phyloP scores from a whole-genome alignment of 2,329 filamentous ascomycete genomes.

The Ophiosphaerella herpotricha region DNA sequence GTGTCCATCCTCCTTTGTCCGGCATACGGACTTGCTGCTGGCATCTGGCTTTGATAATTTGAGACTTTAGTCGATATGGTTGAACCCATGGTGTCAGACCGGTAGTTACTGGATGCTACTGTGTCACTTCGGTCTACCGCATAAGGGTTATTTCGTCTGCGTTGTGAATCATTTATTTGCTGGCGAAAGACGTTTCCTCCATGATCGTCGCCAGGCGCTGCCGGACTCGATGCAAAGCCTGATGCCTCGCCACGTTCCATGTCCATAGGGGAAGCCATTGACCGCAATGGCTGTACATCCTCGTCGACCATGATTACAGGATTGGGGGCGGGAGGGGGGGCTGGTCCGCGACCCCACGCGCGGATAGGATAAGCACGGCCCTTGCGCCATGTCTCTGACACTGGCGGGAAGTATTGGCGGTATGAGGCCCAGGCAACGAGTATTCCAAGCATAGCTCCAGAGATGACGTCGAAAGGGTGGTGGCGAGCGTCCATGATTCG shows the following conservation, averaged over 20 bases:
- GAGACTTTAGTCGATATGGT: conserved; percentile 37
- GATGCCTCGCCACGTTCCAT: conserved; percentile 40
- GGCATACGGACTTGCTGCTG: conserved; percentile 39
- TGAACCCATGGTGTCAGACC: conserved; percentile 28
- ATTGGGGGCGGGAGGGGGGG: conserved; percentile 31
- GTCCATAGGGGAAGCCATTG: conserved; percentile 32
- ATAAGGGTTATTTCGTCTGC: conserved; percentile 37
- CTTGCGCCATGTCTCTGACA: conserved; percentile 61
- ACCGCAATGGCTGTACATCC: conserved; percentile 37
- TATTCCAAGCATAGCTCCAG: conserved; percentile 59
- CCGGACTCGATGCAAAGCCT: conserved; percentile 33
- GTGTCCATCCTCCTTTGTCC: conserved; percentile 37
- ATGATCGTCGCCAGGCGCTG: conserved; percentile 23
- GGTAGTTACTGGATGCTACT: conserved; percentile 32
- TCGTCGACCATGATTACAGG: conserved; percentile 34
- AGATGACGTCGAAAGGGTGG: conserved; percentile 65
- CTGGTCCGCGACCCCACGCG: conserved; percentile 58
- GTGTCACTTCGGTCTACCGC: conserved; percentile 41
- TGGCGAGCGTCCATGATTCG: conserved; percentile 67
- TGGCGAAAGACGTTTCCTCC: conserved; percentile 45
- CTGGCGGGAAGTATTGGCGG: conserved; percentile 63
- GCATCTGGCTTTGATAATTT: conserved; percentile 41
- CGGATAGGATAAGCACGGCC: conserved; percentile 64
- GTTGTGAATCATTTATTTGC: conserved; percentile 45
- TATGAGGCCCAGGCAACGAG: conserved; percentile 59